Base-by-base conservation (phyloP, 345 rosid species). In the Gossypium longicalyx region DNA sequence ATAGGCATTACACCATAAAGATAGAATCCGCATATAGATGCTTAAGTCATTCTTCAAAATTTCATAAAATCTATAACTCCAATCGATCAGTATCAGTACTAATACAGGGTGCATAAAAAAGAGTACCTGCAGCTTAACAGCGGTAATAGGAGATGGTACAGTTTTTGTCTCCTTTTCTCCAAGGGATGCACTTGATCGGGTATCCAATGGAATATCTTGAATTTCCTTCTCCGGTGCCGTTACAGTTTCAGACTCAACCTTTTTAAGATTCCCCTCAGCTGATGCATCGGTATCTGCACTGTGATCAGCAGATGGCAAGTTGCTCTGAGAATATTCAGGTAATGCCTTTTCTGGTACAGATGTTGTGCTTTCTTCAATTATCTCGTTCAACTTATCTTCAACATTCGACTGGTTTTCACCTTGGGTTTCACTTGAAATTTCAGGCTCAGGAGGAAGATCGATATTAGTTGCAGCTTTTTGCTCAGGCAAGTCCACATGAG, bases 81-180 rank as follows among this genome's bases (percentile, higher is more conserved):
- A 71, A 34, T 2, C 8, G 22, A 59, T 43, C 20, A 41, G 4
- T 23, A 57, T 47, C 54, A 60, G 6, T 29, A 45, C 2, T 22
- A 20, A 59, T 58, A 59, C 45, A 72, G 20, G 75, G 57, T 22
- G 53, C 16, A 59, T 12, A 22, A n/a, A 59, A 59, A 47, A 13
- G 13, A 17, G 54, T 86, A 86, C 92, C 90, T 80, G 85, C 22
- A 57, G 64, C 71, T 20, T 74, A 23, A 80, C 80, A 52, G 67
- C 78, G 23, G 53, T 27, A 27, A 45, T 61, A 23, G 78, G 73
- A 53, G 76, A 64, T 8, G 68, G 57, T 34, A 44, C 47, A 58
- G 74, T 13, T 76, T 83, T 75, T 58, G 66, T 62, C 70, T 63
- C 75, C 67, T 41, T 43, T 43, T 78, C 86, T 29, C 58, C 76